Evolutionary conservation across 805 yeast genomes (phyloP), one percentile per base, ranked within the genome.

Genomic region (Wickerhamomyces bisporus): DNA sequence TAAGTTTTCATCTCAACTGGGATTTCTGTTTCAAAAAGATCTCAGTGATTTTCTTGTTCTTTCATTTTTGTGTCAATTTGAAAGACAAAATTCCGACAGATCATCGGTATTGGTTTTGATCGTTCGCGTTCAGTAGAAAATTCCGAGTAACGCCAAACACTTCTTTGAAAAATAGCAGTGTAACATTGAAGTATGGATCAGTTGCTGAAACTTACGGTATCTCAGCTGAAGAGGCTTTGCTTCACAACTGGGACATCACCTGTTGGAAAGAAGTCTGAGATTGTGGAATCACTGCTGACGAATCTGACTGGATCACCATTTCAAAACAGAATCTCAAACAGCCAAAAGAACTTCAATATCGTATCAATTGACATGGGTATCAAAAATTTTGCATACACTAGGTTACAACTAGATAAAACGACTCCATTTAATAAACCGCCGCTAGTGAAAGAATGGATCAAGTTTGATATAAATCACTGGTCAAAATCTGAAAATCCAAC

Each of bases 361-460:
- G 41, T 61, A 3, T 57, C 69, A 0, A 56, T 66, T 9, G 71
- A 66, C 39, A 53, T 61, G 42, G 71, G 71, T 3, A 45, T 65
- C 6, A 47, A 57, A 3, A 66, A 66, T 45, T 64, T 65, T 38
- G 60, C 68, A 2, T 52, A 42, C 15, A 30, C 61, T 2, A 47
- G 48, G 26, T 41, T 64, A 13, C 48, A 53, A 24, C 45, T 58
- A 43, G 41, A 48, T 24, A 45, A 53, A 18, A 43, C 39, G 6
- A 34, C 50, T 2, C 55, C 51, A 1, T 49, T 44, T 26, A 48
- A 47, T 29, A 33, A 39, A 10, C 41, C 48, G 2, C 63, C 65
- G 1, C 27, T 36, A 3, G 43, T 66, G 5, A 35, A 43, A n/a
- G 60, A 55, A n/a, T 63, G 68, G 68, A 40, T 52, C 20, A 66